These are phyloP conservation scores for Cordyceps sp. DNA, from an alignment of 2,329 filamentous ascomycete species.

Conservation along the genomic window DNA sequence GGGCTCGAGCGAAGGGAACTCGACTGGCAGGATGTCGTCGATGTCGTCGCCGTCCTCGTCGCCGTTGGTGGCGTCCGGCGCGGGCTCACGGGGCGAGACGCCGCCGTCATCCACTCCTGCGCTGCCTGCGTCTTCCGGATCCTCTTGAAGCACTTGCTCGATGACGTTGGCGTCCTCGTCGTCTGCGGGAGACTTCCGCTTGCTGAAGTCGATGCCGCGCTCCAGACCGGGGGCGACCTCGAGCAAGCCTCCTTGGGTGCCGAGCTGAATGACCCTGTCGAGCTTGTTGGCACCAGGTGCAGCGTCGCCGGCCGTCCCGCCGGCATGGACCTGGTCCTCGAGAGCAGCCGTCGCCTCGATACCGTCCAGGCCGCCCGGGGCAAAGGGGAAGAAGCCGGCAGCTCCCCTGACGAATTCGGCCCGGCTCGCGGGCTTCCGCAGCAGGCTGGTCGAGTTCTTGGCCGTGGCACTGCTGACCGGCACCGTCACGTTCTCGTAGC, in stretches of 20 bases:
- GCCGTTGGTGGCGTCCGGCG: constrained; percentile 14
- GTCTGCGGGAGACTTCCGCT: constrained; percentile 37
- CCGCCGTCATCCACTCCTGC: constrained; percentile 12
- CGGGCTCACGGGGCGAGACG: constrained; percentile 5
- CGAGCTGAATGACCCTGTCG: constrained; percentile 76
- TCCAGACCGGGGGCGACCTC: constrained; percentile 68
- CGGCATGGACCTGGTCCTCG: constrained; percentile 55
- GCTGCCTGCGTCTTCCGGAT: constrained; percentile 16
- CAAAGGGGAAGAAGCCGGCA: constrained; percentile 87
- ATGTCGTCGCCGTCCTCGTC: constrained; percentile 47
- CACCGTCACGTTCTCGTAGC: constrained; percentile 86
- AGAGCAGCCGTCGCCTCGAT: constrained; percentile 73
- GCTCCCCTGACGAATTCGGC: constrained; percentile 88
- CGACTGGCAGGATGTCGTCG: constrained; percentile 74
- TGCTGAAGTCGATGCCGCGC: constrained; percentile 58
- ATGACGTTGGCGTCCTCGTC: constrained; percentile 52
- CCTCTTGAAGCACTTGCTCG: constrained; percentile 40
- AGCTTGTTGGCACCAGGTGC: constrained; percentile 39
- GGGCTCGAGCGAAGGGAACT: constrained; percentile 83
- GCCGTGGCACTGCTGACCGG: constrained; percentile 78
- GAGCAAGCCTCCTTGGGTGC: constrained; percentile 59
- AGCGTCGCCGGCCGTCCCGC: constrained; percentile 23
- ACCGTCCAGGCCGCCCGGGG: constrained; percentile 74
- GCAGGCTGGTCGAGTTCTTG: constrained; percentile 84
- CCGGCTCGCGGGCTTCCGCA: constrained; percentile 69